These are phyloP conservation scores for Boletus smithii DNA, from an alignment of 1,284 basidiomycete species.

Conservation along the genomic window DNA sequence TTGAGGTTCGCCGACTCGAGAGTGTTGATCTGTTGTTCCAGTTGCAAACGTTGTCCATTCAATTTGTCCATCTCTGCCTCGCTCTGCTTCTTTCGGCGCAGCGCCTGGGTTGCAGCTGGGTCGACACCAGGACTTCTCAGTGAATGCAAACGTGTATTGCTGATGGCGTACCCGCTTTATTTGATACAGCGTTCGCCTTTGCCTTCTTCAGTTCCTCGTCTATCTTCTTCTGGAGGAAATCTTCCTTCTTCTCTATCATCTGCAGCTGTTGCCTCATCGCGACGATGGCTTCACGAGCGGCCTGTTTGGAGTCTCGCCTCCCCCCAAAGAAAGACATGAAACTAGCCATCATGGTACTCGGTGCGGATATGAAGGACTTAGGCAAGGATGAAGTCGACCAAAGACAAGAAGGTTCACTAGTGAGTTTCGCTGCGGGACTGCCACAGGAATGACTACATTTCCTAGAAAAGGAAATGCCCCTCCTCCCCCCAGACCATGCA, in stretches of 20 bases:
- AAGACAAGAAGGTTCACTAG: slow-evolving; percentile 6
- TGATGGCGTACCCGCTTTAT: slow-evolving; percentile 79
- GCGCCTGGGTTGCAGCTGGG: slow-evolving; percentile 72
- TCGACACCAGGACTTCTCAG: slow-evolving; percentile 7
- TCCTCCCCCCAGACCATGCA: too few relatives aligned
- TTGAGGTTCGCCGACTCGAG: slow-evolving; percentile 98
- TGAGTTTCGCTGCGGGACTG: slow-evolving; percentile 6
- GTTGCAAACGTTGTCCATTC: slow-evolving; percentile 84
- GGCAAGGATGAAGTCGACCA: slow-evolving; percentile 2
- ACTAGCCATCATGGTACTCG: slow-evolving; percentile 67
- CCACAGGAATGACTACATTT: slow-evolving; percentile 11
- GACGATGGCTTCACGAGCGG: slow-evolving; percentile 85
- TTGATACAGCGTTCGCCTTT: slow-evolving; percentile 87
- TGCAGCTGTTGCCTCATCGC: slow-evolving; percentile 83
- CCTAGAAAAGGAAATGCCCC: slow-evolving; percentile 26
- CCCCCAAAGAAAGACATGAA: slow-evolving; percentile 86
- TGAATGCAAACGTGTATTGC: slow-evolving; percentile 5
- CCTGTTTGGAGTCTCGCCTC: slow-evolving; percentile 74
- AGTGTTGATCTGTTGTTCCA: slow-evolving; percentile 97
- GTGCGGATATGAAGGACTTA: slow-evolving; percentile 7
- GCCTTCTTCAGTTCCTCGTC: slow-evolving; percentile 94
- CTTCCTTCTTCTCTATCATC: slow-evolving; percentile 99
- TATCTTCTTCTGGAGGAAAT: slow-evolving; percentile 94
- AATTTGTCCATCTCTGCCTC: slow-evolving; percentile 89
- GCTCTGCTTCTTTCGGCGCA: slow-evolving; percentile 91